A percentile compares a stretch with the other conserved stretches of the same genome.
These are phyloP conservation scores for Microglena sp. DNA, from an alignment of 139 green algal genomes.

Conservation along the genomic window DNA sequence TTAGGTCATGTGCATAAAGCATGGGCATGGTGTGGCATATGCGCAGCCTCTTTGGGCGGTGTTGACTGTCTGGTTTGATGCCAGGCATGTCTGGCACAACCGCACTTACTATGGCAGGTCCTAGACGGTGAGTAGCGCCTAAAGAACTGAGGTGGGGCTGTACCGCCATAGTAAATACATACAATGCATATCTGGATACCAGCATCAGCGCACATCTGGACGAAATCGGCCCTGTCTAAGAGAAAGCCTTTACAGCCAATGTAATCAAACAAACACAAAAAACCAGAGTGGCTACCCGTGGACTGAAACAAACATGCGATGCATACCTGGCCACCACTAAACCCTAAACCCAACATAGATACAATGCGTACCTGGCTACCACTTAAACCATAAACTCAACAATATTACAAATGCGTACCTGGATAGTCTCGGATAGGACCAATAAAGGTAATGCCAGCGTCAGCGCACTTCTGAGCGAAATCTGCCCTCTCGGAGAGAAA, in stretches of 20 bases:
- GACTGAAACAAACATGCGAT: too few relatives aligned
- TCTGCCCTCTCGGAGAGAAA: slow-evolving; percentile 79
- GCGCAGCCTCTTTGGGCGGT: background rate
- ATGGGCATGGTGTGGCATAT: background rate
- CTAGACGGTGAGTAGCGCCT: too few relatives aligned
- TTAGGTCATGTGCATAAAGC: background rate
- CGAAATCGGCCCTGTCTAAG: slow-evolving; percentile 81
- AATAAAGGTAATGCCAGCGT: slow-evolving; percentile 83
- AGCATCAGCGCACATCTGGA: slow-evolving; percentile 65
- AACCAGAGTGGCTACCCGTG: too few relatives aligned
- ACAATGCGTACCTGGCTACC: background rate
- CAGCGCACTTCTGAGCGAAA: slow-evolving; percentile 77
- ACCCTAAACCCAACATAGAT: too few relatives aligned
- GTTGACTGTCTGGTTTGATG: too few relatives aligned
- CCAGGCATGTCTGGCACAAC: too few relatives aligned
- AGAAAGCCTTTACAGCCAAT: slow-evolving; percentile 86
- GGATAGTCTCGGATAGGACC: slow-evolving; percentile 77
- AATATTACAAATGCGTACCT: slow-evolving; percentile 29
- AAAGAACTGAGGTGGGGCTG: too few relatives aligned
- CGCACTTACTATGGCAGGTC: too few relatives aligned
- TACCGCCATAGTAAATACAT: too few relatives aligned
- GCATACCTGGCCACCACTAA: too few relatives aligned
- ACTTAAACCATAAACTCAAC: too few relatives aligned
- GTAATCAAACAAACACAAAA: too few relatives aligned
- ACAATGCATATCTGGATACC: slow-evolving; percentile 54